Evolutionary conservation across 345 rosid genomes (phyloP).

Genomic region (Pistacia integerrima): DNA sequence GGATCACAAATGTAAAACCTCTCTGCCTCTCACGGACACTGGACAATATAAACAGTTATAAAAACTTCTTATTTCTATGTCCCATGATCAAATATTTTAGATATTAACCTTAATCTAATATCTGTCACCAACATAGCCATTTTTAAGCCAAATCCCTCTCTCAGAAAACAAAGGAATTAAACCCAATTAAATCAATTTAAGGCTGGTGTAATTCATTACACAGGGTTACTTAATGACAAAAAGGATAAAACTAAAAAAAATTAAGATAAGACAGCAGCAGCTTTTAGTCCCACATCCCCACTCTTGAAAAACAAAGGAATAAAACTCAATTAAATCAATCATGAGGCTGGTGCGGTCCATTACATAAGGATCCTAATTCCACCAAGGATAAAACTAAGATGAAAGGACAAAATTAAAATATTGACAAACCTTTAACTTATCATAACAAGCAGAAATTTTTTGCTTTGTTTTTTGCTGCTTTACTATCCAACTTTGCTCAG

Average conservation of each 20-base stretch:
- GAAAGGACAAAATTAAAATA: slow-evolving; percentile 16
- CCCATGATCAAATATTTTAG: not conserved
- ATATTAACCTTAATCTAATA: not conserved
- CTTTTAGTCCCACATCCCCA: not conserved
- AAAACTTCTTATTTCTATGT: not conserved
- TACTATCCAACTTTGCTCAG: slow-evolving; percentile 59
- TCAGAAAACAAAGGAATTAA: not conserved
- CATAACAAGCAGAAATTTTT: slow-evolving; percentile 57
- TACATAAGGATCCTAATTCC: slow-evolving; percentile 4
- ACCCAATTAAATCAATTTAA: not conserved
- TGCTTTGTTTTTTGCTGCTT: slow-evolving; percentile 70
- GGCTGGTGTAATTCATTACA: not conserved
- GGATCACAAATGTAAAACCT: not conserved
- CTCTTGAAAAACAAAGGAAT: not conserved
- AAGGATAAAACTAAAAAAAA: slow-evolving; percentile 18
- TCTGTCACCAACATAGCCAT: slow-evolving; percentile 5
- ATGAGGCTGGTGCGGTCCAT: not conserved
- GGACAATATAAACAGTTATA: not conserved
- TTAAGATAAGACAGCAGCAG: not conserved
- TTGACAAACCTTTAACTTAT: slow-evolving; percentile 67
- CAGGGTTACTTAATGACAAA: slow-evolving; percentile 5
- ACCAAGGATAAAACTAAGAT: slow-evolving; percentile 17
- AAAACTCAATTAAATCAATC: slow-evolving; percentile 7
- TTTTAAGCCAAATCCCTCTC: not conserved
- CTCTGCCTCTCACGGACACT: not conserved